Evolutionary conservation across 352 stramenopile genomes (phyloP), one percentile per base, ranked within the genome.

Genomic region (Globisporangium paddicum): DNA sequence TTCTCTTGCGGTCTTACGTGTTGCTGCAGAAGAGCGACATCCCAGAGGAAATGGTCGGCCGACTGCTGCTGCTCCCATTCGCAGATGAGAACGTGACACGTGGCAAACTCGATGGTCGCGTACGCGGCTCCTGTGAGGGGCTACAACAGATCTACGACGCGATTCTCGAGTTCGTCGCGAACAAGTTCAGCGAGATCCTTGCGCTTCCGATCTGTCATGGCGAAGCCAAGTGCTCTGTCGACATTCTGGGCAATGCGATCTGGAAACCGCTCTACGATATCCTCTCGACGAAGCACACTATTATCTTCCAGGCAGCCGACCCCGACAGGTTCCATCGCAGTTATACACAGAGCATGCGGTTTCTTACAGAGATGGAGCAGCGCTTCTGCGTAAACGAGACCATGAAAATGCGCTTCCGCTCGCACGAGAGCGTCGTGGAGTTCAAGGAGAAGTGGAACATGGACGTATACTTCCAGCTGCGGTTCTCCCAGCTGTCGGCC

Each of bases 401-500:
- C 2, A 86, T 87, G 71, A 82, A 75, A 58, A 71, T 49, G 5
- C 79, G 85, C 2, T 93, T 96, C 37, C 74, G 80, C 18, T 69
- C 65, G 5, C 81, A 92, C 34, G 79, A 92, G 38, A 89, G 74
- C 19, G 77, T 89, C 13, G 57, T 88, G 4, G 72, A 88, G 35
- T 96, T 96, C 64, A 89, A 87, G 56, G 83, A 93, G 46, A 90
- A 88, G 64, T 96, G 86, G 86, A 93, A 96, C 55, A 75, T 93
- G 57, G 85, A 92, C 41, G 79, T 94, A 19, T 96, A 96, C 70
- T 94, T 93, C 52, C 82, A 96, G 58, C 65, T 93, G 51, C 79
- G 81, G 38, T 75, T 71, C 34, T 75, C 72, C 8, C 67, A 92
- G 62, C 51, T 94, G 4, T 66, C 79, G 32, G 58, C 71, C 4